phyloP scores from a whole-genome alignment of 2,329 filamentous ascomycete genomes.

The Coniosporium tulheliwenetii region DNA sequence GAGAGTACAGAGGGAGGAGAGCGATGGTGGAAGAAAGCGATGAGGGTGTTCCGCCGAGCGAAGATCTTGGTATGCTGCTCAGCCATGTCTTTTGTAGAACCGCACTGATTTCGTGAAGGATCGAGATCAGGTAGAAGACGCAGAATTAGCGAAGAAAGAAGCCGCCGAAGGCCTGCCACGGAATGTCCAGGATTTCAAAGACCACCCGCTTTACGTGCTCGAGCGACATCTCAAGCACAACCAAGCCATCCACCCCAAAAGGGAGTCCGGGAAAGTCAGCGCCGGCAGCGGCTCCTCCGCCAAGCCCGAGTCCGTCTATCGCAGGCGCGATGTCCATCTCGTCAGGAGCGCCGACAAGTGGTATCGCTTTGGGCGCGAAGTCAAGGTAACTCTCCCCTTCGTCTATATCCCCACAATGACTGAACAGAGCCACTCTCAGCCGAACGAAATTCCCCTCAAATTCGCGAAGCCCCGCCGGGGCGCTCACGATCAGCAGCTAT shows the following conservation, averaged over 20 bases:
- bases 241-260: constrained; percentile 62
- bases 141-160: constrained; percentile 54
- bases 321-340: constrained; percentile 62
- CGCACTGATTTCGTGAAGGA: constrained; percentile 24
- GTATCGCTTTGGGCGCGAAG: constrained; percentile 73
- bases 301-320: constrained; percentile 64
- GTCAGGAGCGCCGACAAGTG: constrained; percentile 74
- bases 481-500: constrained; percentile 13
- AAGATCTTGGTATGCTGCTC: constrained; percentile 5
- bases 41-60: constrained; percentile 26
- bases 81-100: not conserved
- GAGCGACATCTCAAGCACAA: constrained; percentile 72
- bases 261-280: constrained; percentile 62
- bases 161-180: constrained; percentile 47
- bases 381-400: constrained; percentile 42
- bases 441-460: constrained; percentile 67
- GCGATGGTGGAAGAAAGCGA: constrained; percentile 38
- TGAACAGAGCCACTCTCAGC: too few relatives aligned
- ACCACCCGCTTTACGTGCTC: constrained; percentile 42
- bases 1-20: constrained; percentile 46
- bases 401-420: too few relatives aligned
- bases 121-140: constrained; percentile 71
- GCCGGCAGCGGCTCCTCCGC: constrained; percentile 35
- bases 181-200: constrained; percentile 24
- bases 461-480: constrained; percentile 26